Percentiles rank a stretch among this genome's conserved stretches.
phyloP scores from a whole-genome alignment of 2,329 filamentous ascomycete species.

The Fusarium devonianum region DNA sequence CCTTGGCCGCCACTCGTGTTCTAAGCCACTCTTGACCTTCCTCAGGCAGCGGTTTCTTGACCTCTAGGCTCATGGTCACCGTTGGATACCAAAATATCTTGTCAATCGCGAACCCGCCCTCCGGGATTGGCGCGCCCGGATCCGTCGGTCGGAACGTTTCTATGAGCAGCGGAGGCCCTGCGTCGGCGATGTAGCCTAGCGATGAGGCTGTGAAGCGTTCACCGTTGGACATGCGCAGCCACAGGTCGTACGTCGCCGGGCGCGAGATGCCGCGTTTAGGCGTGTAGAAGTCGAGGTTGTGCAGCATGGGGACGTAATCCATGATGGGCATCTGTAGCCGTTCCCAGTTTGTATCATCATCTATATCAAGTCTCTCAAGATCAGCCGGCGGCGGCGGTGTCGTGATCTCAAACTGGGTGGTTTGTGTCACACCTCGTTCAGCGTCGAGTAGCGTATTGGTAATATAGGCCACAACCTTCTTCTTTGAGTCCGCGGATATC shows the following conservation, averaged over 20 bases:
- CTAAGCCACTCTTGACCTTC: constrained; percentile 78
- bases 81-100: constrained; percentile 76
- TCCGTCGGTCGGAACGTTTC: constrained; percentile 55
- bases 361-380: constrained; percentile 11
- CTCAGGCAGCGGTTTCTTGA: constrained; percentile 74
- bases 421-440: constrained; percentile 43
- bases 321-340: constrained; percentile 23
- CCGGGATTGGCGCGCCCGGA: constrained; percentile 24
- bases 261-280: constrained; percentile 25
- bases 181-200: constrained; percentile 71
- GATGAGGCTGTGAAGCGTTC: constrained; percentile 69
- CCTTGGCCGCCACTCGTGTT: constrained; percentile 68
- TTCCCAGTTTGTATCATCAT: constrained; percentile 31
- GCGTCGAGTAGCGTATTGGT: constrained; percentile 44
- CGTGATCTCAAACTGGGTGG: constrained; percentile 38
- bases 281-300: constrained; percentile 45
- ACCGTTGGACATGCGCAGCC: constrained; percentile 67
- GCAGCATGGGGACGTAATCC: constrained; percentile 36
- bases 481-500: constrained; percentile 44
- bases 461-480: constrained; percentile 49
- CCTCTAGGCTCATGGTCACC: constrained; percentile 75
- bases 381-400: constrained; percentile 26
- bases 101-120: constrained; percentile 35
- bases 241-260: constrained; percentile 48
- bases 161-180: constrained; percentile 70